phyloP scores from a whole-genome alignment of 768 basidiomycete genomes.

The Rhodotorula taiwanensis region DNA sequence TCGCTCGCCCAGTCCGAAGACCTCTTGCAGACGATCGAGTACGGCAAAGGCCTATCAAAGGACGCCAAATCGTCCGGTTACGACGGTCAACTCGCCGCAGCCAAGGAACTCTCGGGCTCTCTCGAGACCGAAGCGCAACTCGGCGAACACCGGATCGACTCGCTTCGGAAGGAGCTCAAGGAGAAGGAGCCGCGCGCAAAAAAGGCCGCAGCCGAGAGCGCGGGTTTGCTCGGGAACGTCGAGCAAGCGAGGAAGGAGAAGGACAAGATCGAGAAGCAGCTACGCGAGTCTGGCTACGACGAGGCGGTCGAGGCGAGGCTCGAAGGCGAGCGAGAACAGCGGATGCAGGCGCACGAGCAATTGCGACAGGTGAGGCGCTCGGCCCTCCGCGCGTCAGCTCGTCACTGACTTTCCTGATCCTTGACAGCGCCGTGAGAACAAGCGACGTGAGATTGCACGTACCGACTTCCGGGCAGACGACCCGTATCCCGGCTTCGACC shows the following conservation, averaged over 20 bases:
- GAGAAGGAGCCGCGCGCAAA: conserved; percentile 71
- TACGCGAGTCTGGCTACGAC: conserved; percentile 67
- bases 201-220: conserved; percentile 74
- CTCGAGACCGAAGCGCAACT: conserved; percentile 80
- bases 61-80: conserved; percentile 72
- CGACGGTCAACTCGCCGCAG: conserved; percentile 88
- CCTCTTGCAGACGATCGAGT: conserved; percentile 88
- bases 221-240: conserved; percentile 65
- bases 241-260: conserved; percentile 53
- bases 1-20: conserved; percentile 72
- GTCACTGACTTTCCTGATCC: not conserved
- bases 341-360: conserved; percentile 52
- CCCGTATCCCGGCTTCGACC: conserved; percentile 74
- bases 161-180: conserved; percentile 71
- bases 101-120: conserved; percentile 65
- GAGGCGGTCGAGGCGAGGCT: conserved; percentile 61
- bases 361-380: conserved; percentile 56
- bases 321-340: conserved; percentile 50
- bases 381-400: not conserved
- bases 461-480: conserved; percentile 76
- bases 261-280: conserved; percentile 52
- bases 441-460: conserved; percentile 32
- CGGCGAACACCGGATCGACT: conserved; percentile 62
- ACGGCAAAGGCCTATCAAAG: conserved; percentile 71
- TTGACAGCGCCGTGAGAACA: conserved; percentile 57